phyloP scores from a whole-genome alignment of 805 yeast genomes.

The Yarrowia porcina region DNA sequence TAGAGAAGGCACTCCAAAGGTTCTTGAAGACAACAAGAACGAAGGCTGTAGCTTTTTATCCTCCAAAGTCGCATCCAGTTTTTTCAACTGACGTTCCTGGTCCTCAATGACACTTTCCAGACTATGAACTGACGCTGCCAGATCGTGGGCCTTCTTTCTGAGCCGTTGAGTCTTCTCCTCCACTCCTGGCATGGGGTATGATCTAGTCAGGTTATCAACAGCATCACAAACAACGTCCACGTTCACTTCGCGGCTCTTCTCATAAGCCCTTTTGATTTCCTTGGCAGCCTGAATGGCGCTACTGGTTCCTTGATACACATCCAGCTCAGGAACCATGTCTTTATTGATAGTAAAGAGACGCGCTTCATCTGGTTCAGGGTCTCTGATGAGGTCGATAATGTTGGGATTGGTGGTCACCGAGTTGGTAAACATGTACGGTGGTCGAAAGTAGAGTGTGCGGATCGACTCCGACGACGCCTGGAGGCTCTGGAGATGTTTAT shows the following conservation, averaged over 20 bases:
- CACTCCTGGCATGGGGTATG: conserved; percentile 43
- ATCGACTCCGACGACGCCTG: conserved; percentile 45
- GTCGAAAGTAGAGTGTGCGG: conserved; percentile 47
- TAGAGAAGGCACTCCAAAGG: not conserved
- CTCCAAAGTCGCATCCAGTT: conserved; percentile 28
- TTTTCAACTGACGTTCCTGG: conserved; percentile 43
- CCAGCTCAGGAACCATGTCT: conserved; percentile 16
- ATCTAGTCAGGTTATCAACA: conserved; percentile 40
- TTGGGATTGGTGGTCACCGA: conserved; percentile 52
- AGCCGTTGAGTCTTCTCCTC: conserved; percentile 35
- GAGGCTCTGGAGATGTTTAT: conserved; percentile 38
- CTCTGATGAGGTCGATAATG: conserved; percentile 54
- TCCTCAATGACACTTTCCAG: conserved; percentile 45
- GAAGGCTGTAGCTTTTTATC: conserved; percentile 24
- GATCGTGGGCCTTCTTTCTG: conserved; percentile 38
- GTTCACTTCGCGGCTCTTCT: conserved; percentile 20
- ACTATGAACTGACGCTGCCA: conserved; percentile 43
- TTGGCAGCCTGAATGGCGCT: conserved; percentile 18
- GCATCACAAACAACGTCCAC: conserved; percentile 47
- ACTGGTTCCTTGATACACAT: not conserved
- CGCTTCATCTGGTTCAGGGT: conserved; percentile 52
- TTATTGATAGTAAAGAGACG: conserved; percentile 42
- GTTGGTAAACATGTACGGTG: conserved; percentile 63
- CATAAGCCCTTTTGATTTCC: not conserved
- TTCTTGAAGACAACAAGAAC: not conserved